Evolutionary conservation across 345 rosid genomes (phyloP), one percentile per base, ranked within the genome.

Genomic region (Pugionium dolabratum): DNA sequence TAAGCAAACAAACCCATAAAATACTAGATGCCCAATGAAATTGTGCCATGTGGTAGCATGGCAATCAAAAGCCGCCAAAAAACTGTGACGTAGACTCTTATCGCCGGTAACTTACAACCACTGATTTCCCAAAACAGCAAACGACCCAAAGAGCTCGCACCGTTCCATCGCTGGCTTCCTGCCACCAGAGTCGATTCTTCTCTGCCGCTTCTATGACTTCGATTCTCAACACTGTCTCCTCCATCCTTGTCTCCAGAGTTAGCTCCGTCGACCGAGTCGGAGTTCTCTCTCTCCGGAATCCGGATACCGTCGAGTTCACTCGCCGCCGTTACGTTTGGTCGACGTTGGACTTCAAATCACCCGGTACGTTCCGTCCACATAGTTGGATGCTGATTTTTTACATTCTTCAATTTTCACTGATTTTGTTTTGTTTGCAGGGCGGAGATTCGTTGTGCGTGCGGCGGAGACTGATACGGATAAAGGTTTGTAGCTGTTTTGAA

Each of bases 391-490:
- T 55, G 29, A 18, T 2, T 32, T 0, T 2, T 26, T 0, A 4
- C 0, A 26, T 1, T 32, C 10, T 59, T 4, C 31, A 18, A 43
- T 25, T 64, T 29, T 45, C 8, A 43, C 54, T 71, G 52, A 28
- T 44, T 66, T 42, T 65, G 30, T 55, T 27, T 1, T 44, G 28
- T 68, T 75, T 71, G 5, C 78, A 94, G 99, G 87, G 44, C 66
- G 89, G 68, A 85, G 89, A 60, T 63, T 86, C 61, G 78, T 84
- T 3, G 79, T 88, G 55, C 84, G 88, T 81, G 97, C 96, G 18
- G 81, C 88, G 53, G 96, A 90, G 70, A 83, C 96, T 4, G 91
- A 88, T 62, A 74, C 91, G 0, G 77, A 94, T 58, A 86, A 88
- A 84, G 92, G 99, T 94, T 63, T 70, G 6, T 6, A 0, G 2